Percentiles rank a stretch among this genome's conserved stretches.
phyloP scores from a whole-genome alignment of 257 asterid genomes.

The Solanum clarkiae region DNA sequence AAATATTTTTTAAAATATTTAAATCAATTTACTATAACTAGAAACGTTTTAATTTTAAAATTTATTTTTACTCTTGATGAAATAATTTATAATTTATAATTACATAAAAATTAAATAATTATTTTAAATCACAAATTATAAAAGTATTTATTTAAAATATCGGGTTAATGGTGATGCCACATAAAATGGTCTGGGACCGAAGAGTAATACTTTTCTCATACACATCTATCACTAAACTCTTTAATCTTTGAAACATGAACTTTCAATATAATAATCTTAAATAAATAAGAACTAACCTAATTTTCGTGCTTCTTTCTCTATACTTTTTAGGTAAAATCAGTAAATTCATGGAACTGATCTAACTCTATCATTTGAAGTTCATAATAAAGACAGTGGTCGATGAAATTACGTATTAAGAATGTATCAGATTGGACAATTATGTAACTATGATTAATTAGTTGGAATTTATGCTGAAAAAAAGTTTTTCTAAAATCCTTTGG shows the following conservation, averaged over 20 bases:
- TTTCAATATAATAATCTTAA: not conserved
- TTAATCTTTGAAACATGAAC: not conserved
- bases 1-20: no score
- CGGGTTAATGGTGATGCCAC: no score
- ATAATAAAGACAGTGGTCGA: not conserved
- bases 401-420: not conserved
- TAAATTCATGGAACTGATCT: not conserved
- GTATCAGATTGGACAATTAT: not conserved
- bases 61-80: no score
- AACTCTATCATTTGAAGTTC: not conserved
- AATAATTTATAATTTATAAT: no score
- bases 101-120: no score
- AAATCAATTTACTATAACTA: no score
- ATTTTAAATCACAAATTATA: no score
- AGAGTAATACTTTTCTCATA: no score
- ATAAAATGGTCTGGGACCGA: no score
- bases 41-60: no score
- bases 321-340: not conserved
- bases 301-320: not conserved
- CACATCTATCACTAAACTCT: no score
- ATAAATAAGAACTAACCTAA: not conserved
- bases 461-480: not conserved
- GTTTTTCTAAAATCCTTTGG: not conserved
- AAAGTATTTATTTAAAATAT: no score
- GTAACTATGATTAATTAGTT: not conserved